Base-by-base conservation (phyloP, 495 filamentous ascomycete genomes). In the Niebla homalea region DNA sequence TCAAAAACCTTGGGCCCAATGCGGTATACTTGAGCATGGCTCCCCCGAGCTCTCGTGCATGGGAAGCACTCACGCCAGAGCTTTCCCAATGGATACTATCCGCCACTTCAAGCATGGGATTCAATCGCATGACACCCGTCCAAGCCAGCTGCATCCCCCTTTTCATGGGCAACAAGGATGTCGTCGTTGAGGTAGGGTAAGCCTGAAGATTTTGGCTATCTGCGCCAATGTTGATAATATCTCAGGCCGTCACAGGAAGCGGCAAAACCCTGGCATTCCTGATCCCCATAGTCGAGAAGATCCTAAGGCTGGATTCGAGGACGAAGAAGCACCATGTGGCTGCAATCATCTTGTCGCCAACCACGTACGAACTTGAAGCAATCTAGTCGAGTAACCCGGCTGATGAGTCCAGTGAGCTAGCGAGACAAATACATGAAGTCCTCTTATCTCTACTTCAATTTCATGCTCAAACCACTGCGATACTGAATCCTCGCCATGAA, bases 251-350 rank as follows among this genome's bases (percentile, higher is more conserved):
- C 7, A 98, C 92, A 2, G 92, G 93, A 7, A 92, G 85, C 60
- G 92, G 92, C 40, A 98, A 98, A 66, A 97, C 92, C 0, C 68
- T 96, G 38, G 83, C 88, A 2, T 97, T 92, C 59, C 65, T 98
- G 42, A 85, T 98, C 22, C 92, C 92, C 0, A 68, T 96, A 2
- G 73, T 96, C 12, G 87, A 95, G 62, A 85, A 83, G 54, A 73
- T 97, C 21, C 67, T 97, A 42, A 79, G 83, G 29, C 61, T 79
- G 21, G 78, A 80, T 43, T 85, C 89, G 37, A 81, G 85, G 5
- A 74, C 84, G 21, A 93, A 89, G 67, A 85, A 84, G 59, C 81
- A 94, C 63, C 86, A 96, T 63, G 77, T 98, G 35, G 83, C 84
- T 29, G 87, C 81, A 42, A 93, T 98, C 51, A 80, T 97, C 54